Evolutionary conservation across 139 green algal species (phyloP).

Genomic region (Pedinophyceae sp.): DNA sequence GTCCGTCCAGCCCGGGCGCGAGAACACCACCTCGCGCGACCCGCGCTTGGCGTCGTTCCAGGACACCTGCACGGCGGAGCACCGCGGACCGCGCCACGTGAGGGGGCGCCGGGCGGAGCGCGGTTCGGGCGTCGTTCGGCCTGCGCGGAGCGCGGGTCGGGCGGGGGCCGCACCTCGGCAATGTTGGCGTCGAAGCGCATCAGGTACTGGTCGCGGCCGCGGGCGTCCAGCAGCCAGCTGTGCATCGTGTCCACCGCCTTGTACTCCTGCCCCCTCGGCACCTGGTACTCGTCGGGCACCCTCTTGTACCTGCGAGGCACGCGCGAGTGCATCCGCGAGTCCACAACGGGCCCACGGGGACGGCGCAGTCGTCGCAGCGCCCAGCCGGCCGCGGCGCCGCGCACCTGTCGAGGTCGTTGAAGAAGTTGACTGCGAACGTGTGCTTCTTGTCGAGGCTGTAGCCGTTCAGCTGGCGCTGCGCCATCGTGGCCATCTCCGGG

Average conservation of each 20-base stretch:
- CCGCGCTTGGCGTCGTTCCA: constrained; percentile 61
- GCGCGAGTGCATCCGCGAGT: too few relatives aligned
- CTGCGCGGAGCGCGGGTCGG: too few relatives aligned
- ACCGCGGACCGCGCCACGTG: too few relatives aligned
- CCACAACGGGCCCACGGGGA: too few relatives aligned
- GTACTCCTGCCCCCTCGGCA: constrained; percentile 31
- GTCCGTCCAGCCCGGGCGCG: constrained; percentile 77
- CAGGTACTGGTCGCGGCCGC: constrained; percentile 87
- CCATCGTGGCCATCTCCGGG: constrained; percentile 32
- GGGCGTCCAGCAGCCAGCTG: constrained; percentile 74
- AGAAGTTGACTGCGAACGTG: constrained; percentile 75
- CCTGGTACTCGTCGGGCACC: constrained; percentile 37
- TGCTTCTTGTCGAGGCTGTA: constrained; percentile 96
- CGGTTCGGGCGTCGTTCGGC: too few relatives aligned
- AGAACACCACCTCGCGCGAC: constrained; percentile 31
- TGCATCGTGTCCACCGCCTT: constrained; percentile 58
- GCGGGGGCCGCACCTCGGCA: too few relatives aligned
- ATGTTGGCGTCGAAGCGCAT: constrained; percentile 66
- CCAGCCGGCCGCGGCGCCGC: too few relatives aligned
- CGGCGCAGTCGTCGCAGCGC: too few relatives aligned
- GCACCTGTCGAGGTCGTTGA: constrained; percentile 81
- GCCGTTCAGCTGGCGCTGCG: constrained; percentile 35
- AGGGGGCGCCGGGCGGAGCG: too few relatives aligned
- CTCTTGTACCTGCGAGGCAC: constrained; percentile 35
- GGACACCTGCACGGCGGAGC: constrained; percentile 44